Conservation (phyloP, 2,329 filamentous ascomycete species). For the Pyrenophora graminea region DNA sequence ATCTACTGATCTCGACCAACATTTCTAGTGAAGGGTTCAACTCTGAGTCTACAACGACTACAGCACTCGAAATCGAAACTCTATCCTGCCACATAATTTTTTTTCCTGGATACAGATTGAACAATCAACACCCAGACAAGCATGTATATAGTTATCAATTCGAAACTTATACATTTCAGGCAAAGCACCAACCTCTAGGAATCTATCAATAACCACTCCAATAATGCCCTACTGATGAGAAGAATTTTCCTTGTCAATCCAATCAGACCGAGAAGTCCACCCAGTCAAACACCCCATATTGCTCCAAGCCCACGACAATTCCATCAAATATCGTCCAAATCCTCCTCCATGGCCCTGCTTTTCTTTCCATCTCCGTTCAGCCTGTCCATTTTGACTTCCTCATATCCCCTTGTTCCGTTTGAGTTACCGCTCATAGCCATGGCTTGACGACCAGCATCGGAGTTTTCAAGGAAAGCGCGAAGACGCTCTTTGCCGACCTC, state of each 20-base stretch:
- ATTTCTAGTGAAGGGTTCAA: too few species aligned
- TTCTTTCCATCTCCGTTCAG: conserved; percentile 51
- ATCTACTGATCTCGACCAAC: too few species aligned
- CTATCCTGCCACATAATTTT: too few species aligned
- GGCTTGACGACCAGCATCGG: conserved; percentile 82
- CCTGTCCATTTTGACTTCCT: conserved; percentile 44
- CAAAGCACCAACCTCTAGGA: conserved; percentile 5
- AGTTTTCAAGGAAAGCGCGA: conserved; percentile 84
- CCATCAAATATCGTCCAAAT: conserved; percentile 44
- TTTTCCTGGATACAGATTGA: too few species aligned
- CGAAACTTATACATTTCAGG: neutral
- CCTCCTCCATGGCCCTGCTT: conserved; percentile 38
- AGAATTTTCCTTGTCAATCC: neutral
- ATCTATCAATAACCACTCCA: conserved; percentile 1
- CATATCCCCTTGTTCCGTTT: conserved; percentile 21
- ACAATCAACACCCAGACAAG: too few species aligned
- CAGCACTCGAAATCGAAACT: too few species aligned
- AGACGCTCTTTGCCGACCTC: conserved; percentile 92
- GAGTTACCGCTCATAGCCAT: conserved; percentile 65
- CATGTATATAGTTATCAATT: too few species aligned
- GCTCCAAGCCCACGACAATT: neutral
- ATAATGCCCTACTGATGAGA: neutral
- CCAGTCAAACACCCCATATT: too few species aligned
- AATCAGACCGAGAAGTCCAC: neutral
- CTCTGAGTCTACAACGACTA: too few species aligned